Evolutionary conservation across 441 rosid genomes (phyloP).

Genomic region (Cnidoscolus chayamansa): DNA sequence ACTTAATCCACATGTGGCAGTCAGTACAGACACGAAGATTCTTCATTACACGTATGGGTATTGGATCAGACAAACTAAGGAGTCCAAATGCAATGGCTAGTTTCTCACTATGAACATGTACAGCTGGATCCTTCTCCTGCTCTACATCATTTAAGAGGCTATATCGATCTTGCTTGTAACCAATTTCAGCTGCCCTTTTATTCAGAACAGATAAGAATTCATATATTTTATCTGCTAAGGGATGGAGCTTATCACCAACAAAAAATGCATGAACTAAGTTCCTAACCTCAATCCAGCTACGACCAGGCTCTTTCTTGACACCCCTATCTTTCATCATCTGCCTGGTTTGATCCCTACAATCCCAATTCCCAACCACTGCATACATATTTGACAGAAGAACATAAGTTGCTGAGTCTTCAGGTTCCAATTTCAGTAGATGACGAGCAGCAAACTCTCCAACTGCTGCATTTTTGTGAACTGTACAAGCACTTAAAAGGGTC

Average conservation of each 20-base stretch:
- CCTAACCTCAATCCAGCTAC: too few species aligned
- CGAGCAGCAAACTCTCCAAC: slow-evolving; percentile 70
- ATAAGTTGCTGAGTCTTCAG: slow-evolving; percentile 68
- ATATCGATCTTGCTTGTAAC: too few species aligned
- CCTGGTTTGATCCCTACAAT: slow-evolving; percentile 48
- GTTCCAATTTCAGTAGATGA: slow-evolving; percentile 59
- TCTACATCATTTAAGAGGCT: slow-evolving; percentile 49
- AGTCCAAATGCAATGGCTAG: slow-evolving; percentile 70
- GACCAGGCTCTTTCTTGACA: too few species aligned
- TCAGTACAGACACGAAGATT: slow-evolving; percentile 74
- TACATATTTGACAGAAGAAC: slow-evolving; percentile 82
- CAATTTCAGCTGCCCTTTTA: too few species aligned
- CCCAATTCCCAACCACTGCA: slow-evolving; percentile 58
- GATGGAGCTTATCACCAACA: too few species aligned
- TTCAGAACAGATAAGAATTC: too few species aligned
- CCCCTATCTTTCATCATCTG: slow-evolving; percentile 41
- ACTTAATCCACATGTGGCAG: slow-evolving; percentile 43
- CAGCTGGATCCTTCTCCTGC: slow-evolving; percentile 37
- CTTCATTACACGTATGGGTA: slow-evolving; percentile 73
- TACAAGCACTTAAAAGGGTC: slow-evolving; percentile 32
- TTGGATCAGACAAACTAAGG: slow-evolving; percentile 46
- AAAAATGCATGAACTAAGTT: too few species aligned
- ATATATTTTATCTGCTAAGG: too few species aligned
- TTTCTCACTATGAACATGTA: slow-evolving; percentile 68
- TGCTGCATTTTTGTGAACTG: slow-evolving; percentile 48